Percentiles rank a stretch among this genome's conserved stretches.
phyloP scores from a whole-genome alignment of 768 basidiomycete species.

The Trametes meyenii region DNA sequence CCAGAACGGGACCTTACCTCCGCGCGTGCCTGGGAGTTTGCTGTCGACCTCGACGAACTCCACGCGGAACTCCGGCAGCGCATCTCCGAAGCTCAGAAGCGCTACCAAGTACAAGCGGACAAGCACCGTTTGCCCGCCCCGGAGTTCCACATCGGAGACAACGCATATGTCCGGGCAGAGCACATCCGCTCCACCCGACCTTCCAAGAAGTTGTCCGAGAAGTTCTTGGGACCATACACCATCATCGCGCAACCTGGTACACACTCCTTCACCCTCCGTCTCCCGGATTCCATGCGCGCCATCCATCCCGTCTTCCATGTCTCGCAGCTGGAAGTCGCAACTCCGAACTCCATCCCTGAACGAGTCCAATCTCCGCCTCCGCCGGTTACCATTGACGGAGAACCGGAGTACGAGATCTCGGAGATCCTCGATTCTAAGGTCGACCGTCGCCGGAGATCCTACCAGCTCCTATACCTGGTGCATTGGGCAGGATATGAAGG shows the following conservation, averaged over 20 bases:
- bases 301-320: conserved; percentile 32
- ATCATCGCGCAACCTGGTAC: conserved; percentile 14
- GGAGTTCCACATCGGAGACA: conserved; percentile 7
- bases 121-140: conserved; percentile 1
- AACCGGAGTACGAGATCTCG: conserved; percentile 19
- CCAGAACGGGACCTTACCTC: conserved; percentile 23
- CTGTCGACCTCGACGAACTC: too few relatives aligned
- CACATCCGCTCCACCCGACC: too few relatives aligned
- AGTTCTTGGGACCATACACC: too few relatives aligned
- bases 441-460: conserved; percentile 6
- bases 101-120: conserved; percentile 18
- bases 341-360: conserved; percentile 21
- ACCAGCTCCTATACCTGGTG: conserved; percentile 10
- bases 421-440: conserved; percentile 22
- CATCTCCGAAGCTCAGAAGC: conserved; percentile 24
- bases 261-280: conserved; percentile 22
- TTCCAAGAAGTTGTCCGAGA: too few relatives aligned
- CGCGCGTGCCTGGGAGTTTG: not conserved
- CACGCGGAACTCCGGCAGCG: not conserved
- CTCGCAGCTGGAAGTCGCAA: conserved; percentile 25
- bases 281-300: conserved; percentile 24
- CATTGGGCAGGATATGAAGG: not conserved
- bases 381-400: conserved; percentile 17
- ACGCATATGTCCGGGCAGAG: not conserved
- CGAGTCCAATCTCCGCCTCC: conserved; percentile 18